Evolutionary conservation across 768 basidiomycete species (phyloP).

Genomic region (Termitomyces sp.): DNA sequence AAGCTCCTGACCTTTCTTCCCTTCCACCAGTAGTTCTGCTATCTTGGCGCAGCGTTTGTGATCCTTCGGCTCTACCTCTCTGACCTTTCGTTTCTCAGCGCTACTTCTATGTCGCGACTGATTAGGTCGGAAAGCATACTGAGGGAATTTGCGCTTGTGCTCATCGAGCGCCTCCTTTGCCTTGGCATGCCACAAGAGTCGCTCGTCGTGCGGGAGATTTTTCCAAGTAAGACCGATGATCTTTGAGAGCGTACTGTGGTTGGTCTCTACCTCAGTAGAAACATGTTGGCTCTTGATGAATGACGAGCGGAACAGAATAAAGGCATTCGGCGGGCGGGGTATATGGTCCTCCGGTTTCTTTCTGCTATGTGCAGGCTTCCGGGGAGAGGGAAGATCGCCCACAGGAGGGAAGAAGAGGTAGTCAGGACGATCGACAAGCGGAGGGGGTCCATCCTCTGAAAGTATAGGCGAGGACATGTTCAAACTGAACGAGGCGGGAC

Average conservation of each 20-base stretch:
- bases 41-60: constrained; percentile 64
- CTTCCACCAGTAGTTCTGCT: constrained; percentile 57
- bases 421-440: constrained; percentile 34
- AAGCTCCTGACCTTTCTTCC: constrained; percentile 53
- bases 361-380: constrained; percentile 55
- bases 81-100: constrained; percentile 50
- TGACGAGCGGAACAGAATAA: constrained; percentile 82
- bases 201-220: constrained; percentile 70
- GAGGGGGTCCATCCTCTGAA: constrained; percentile 46
- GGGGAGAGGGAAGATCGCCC: constrained; percentile 32
- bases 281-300: constrained; percentile 81
- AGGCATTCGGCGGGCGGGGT: constrained; percentile 82
- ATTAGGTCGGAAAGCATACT: constrained; percentile 70
- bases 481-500: constrained; percentile 51
- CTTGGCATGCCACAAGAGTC: constrained; percentile 74
- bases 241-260: constrained; percentile 81
- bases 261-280: constrained; percentile 74
- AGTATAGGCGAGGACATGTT: constrained; percentile 52
- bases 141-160: constrained; percentile 71
- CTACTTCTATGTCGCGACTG: constrained; percentile 44
- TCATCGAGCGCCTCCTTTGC: constrained; percentile 72
- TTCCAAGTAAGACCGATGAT: constrained; percentile 85
- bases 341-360: constrained; percentile 76
- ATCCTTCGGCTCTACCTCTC: constrained; percentile 64
- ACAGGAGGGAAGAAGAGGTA: constrained; percentile 59